Conservation (phyloP, 257 asterid genomes). For the Fraxinus pennsylvanica region DNA sequence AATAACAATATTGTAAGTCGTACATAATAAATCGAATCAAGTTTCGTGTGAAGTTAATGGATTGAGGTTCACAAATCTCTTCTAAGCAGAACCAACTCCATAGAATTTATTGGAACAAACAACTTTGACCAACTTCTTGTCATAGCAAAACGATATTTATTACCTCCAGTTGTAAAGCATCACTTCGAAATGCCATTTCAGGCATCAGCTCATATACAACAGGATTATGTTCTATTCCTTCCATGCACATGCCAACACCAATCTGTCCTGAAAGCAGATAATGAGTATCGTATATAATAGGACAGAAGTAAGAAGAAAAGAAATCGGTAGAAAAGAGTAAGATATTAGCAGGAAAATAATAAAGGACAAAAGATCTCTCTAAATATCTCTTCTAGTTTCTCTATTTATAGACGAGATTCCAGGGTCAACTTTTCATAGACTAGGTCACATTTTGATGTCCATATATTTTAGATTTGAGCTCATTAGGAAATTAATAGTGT, state of each 20-base stretch:
- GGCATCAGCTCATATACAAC: constrained; percentile 94
- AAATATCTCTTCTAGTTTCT: constrained; percentile 3
- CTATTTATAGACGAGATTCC: neutral
- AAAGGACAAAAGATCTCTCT: constrained; percentile 15
- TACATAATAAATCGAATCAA: constrained; percentile 2
- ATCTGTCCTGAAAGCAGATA: constrained; percentile 51
- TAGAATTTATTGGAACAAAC: constrained; percentile 1
- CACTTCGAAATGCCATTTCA: constrained; percentile 89
- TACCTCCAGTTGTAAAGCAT: constrained; percentile 66
- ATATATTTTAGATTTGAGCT: neutral
- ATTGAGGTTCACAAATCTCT: neutral
- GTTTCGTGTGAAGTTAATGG: neutral
- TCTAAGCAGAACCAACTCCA: constrained; percentile 2
- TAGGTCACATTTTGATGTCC: constrained; percentile 4
- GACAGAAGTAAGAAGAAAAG: constrained; percentile 22
- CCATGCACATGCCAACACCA: constrained; percentile 99
- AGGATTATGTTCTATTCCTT: constrained; percentile 97
- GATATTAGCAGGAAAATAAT: neutral
- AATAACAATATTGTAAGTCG: neutral
- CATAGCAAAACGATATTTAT: constrained; percentile 6
- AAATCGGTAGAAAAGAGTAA: neutral
- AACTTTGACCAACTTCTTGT: constrained; percentile 1
- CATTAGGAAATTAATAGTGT: neutral
- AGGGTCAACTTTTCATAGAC: neutral
- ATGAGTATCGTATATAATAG: constrained; percentile 22